These are phyloP conservation scores for Penicillium malachiteum DNA, from an alignment of 495 filamentous ascomycete genomes.

Conservation along the genomic window DNA sequence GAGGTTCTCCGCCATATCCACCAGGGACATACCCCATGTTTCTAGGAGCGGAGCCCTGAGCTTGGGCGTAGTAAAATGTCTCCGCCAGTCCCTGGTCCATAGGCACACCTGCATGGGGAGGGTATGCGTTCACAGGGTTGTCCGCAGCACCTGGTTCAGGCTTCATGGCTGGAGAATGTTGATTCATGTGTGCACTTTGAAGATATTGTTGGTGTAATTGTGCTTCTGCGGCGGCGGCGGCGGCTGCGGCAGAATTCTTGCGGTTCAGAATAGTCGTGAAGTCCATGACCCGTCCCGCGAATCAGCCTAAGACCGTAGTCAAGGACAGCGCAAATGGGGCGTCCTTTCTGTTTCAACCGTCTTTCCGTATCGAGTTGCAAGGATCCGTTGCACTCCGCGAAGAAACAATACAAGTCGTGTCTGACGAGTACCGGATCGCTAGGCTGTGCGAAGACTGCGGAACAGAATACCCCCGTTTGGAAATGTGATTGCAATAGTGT, in stretches of 20 bases:
- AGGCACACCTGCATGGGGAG: slow-evolving; percentile 50
- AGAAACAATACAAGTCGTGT: slow-evolving; percentile 3
- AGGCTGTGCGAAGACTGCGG: neutral
- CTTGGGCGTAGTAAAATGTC: slow-evolving; percentile 28
- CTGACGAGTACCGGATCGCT: slow-evolving; percentile 19
- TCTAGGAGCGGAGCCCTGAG: slow-evolving; percentile 54
- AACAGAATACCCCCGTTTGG: neutral
- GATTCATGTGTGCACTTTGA: slow-evolving; percentile 45
- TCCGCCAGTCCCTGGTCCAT: slow-evolving; percentile 36
- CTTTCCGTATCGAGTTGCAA: neutral
- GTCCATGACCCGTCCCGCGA: slow-evolving; percentile 59
- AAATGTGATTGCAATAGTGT: neutral
- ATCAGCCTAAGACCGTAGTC: slow-evolving; percentile 32
- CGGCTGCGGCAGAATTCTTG: slow-evolving; percentile 55
- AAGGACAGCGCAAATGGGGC: slow-evolving; percentile 32
- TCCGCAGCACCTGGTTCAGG: slow-evolving; percentile 73
- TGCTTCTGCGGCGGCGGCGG: slow-evolving; percentile 49
- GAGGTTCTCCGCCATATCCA: slow-evolving; percentile 34
- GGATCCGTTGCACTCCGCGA: slow-evolving; percentile 7
- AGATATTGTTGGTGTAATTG: slow-evolving; percentile 56
- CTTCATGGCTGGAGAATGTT: slow-evolving; percentile 50
- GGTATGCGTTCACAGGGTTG: slow-evolving; percentile 56
- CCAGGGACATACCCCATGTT: slow-evolving; percentile 47
- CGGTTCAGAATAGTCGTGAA: slow-evolving; percentile 68
- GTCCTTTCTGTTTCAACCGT: slow-evolving; percentile 14